phyloP scores from a whole-genome alignment of 163 green algal species.

The Scenedesmus sp. region DNA sequence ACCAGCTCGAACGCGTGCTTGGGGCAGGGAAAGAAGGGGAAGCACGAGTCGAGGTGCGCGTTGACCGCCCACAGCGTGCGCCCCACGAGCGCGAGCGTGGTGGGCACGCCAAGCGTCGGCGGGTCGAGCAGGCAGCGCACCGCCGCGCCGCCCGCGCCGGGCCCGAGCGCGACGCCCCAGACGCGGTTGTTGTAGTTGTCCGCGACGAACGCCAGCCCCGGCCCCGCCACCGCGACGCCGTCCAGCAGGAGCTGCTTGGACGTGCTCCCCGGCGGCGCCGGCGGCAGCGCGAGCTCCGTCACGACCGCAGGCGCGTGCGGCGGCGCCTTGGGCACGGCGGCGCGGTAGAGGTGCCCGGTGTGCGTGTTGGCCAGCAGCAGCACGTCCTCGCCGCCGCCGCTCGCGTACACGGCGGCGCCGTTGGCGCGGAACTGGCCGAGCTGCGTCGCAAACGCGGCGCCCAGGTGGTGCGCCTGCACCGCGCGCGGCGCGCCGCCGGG shows the following conservation, averaged over 20 bases:
- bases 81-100: not conserved
- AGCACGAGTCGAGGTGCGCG: constrained; percentile 38
- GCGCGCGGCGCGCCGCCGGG: not conserved
- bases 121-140: constrained; percentile 5
- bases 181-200: constrained; percentile 46
- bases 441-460: constrained; percentile 1
- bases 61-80: constrained; percentile 24
- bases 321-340: not conserved
- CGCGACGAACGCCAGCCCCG: constrained; percentile 3
- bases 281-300: not conserved
- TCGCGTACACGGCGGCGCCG: constrained; percentile 10
- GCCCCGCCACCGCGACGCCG: not conserved
- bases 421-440: constrained; percentile 37
- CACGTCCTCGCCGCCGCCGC: not conserved
- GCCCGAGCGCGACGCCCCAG: not conserved
- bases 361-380: constrained; percentile 43
- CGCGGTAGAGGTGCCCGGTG: constrained; percentile 29
- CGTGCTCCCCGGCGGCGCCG: not conserved
- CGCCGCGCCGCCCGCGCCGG: too few relatives aligned
- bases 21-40: constrained; percentile 41
- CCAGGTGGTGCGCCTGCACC: not conserved
- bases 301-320: not conserved
- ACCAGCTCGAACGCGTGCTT: constrained; percentile 31
- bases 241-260: constrained; percentile 24
- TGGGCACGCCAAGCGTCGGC: constrained; percentile 8